Evolutionary conservation across 305 asterid species (phyloP).

Genomic region (Lippia alba): DNA sequence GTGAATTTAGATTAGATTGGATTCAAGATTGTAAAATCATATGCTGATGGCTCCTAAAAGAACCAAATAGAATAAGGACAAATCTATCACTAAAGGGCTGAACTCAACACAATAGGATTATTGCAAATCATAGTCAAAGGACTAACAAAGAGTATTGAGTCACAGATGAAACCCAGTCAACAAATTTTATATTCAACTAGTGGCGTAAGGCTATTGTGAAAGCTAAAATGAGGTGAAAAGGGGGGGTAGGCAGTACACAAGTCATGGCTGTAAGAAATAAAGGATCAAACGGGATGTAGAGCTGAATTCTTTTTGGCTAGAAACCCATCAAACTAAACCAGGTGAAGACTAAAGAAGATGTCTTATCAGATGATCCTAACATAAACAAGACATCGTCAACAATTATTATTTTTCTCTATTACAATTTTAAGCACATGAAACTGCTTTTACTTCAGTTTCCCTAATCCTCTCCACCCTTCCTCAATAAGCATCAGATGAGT

Average conservation of each 20-base stretch:
- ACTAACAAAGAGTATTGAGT: no score
- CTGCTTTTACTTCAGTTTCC: background rate
- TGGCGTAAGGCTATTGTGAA: background rate
- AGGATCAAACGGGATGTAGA: background rate
- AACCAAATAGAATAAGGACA: no score
- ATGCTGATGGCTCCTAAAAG: no score
- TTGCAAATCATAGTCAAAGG: no score
- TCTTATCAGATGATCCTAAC: background rate
- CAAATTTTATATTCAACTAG: background rate
- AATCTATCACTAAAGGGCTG: no score
- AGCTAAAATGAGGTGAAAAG: background rate
- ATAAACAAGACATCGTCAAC: background rate
- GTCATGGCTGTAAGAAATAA: constrained; percentile 1
- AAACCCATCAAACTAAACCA: constrained; percentile 3
- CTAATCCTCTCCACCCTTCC: background rate
- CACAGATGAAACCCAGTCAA: no score
- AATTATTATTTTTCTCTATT: background rate
- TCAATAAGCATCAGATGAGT: background rate
- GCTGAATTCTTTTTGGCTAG: constrained; percentile 6
- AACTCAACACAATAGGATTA: no score
- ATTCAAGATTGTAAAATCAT: background rate
- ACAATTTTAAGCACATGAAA: background rate
- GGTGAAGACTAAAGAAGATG: background rate
- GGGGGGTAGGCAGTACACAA: background rate
- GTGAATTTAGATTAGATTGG: background rate